Evolutionary conservation across 495 filamentous ascomycete species (phyloP).

Genomic region (Neurospora tetraspora): DNA sequence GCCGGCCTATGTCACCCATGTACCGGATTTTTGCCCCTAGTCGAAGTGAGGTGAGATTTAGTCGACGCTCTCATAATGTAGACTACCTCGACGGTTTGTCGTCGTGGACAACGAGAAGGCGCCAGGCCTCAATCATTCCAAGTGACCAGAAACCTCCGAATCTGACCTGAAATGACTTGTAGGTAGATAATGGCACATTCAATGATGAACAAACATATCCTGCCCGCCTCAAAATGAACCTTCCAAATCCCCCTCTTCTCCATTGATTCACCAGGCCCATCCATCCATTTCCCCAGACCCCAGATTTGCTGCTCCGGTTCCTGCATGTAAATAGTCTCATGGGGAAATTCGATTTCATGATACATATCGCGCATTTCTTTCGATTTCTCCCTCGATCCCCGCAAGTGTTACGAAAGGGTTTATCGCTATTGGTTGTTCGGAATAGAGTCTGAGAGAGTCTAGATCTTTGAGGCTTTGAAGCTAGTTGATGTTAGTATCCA

Average conservation of each 20-base stretch:
- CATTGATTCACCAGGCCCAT: neutral
- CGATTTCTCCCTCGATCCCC: neutral
- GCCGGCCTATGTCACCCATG: too few relatives aligned
- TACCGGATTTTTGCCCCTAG: too few relatives aligned
- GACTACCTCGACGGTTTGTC: too few relatives aligned
- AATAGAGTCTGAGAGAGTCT: neutral
- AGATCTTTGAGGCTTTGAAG: neutral
- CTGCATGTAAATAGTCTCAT: neutral
- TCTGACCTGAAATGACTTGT: too few relatives aligned
- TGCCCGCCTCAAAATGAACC: neutral
- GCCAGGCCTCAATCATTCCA: too few relatives aligned
- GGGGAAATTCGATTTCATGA: neutral
- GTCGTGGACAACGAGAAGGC: too few relatives aligned
- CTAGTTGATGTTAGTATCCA: neutral
- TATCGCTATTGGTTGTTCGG: neutral
- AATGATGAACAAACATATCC: neutral
- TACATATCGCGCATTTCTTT: neutral
- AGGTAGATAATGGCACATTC: too few relatives aligned
- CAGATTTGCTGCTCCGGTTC: neutral
- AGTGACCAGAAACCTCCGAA: too few relatives aligned
- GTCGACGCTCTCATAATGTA: too few relatives aligned
- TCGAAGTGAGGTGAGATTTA: too few relatives aligned
- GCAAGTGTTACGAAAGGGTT: neutral
- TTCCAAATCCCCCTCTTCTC: neutral
- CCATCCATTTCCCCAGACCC: neutral